These are phyloP conservation scores for Ophidiomyces ophidiicola DNA, from an alignment of 2,329 filamentous ascomycete species.

Conservation along the genomic window DNA sequence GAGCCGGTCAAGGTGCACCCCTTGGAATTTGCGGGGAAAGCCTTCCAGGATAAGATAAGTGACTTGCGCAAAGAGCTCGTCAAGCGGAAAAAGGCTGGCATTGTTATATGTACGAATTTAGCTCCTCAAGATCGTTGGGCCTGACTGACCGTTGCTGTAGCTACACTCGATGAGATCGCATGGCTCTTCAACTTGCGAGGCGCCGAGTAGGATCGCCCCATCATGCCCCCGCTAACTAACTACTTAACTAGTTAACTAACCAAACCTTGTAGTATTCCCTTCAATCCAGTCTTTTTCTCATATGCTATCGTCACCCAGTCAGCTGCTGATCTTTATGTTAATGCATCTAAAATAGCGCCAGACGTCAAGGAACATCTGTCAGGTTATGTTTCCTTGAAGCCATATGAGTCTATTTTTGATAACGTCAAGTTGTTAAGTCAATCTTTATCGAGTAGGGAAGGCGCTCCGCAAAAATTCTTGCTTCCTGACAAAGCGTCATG, in stretches of 20 bases:
- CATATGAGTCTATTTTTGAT: conserved; percentile 69
- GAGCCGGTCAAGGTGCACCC: conserved; percentile 63
- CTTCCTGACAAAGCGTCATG: conserved; percentile 85
- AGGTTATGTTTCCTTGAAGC: conserved; percentile 58
- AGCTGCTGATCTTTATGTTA: conserved; percentile 69
- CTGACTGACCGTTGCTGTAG: conserved; percentile 19
- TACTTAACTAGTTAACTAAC: conserved; percentile 12
- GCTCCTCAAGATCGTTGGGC: background rate
- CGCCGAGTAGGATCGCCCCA: conserved; percentile 48
- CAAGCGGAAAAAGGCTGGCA: conserved; percentile 76
- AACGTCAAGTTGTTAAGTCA: conserved; percentile 58
- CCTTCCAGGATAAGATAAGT: conserved; percentile 66
- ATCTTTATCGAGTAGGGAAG: conserved; percentile 26
- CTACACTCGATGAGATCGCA: conserved; percentile 90
- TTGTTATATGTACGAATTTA: conserved; percentile 56
- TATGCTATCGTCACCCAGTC: conserved; percentile 77
- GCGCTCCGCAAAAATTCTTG: conserved; percentile 53
- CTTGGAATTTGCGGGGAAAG: conserved; percentile 66
- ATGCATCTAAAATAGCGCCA: conserved; percentile 61
- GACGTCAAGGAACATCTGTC: conserved; percentile 59
- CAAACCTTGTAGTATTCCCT: conserved; percentile 62
- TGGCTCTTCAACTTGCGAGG: conserved; percentile 98
- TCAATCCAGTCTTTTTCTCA: conserved; percentile 97
- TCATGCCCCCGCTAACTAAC: background rate
- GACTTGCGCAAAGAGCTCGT: conserved; percentile 83